A percentile compares a stretch with the other conserved stretches of the same genome.
phyloP scores from a whole-genome alignment of 2,329 filamentous ascomycete species.

The Cordyceps cateniannulata region DNA sequence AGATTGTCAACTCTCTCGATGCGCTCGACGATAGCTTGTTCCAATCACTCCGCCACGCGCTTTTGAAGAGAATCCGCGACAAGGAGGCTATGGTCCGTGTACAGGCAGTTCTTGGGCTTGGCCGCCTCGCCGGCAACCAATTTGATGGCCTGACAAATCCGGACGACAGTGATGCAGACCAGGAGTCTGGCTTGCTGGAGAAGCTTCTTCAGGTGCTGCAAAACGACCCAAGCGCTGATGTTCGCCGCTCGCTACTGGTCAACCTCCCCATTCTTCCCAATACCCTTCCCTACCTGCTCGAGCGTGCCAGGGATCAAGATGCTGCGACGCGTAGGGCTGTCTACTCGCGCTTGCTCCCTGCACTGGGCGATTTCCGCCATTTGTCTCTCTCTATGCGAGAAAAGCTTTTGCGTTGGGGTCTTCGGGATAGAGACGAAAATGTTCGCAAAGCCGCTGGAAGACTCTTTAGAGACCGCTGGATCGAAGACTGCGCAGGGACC shows the following conservation, averaged over 20 bases:
- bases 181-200: slow-evolving; percentile 64
- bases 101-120: slow-evolving; percentile 87
- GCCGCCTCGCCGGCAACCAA: slow-evolving; percentile 72
- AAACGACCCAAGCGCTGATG: slow-evolving; percentile 91
- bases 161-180: slow-evolving; percentile 60
- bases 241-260: slow-evolving; percentile 77
- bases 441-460: slow-evolving; percentile 87
- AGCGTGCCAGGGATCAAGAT: slow-evolving; percentile 86
- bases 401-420: slow-evolving; percentile 89
- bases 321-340: slow-evolving; percentile 75
- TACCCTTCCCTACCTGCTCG: slow-evolving; percentile 80
- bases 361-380: slow-evolving; percentile 88
- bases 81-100: slow-evolving; percentile 90
- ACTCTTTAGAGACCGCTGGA: slow-evolving; percentile 93
- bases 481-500: slow-evolving; percentile 81
- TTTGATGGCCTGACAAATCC: slow-evolving; percentile 64
- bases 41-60: slow-evolving; percentile 67
- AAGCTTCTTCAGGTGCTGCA: slow-evolving; percentile 84
- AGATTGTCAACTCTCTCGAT: slow-evolving; percentile 87
- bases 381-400: slow-evolving; percentile 90
- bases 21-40: slow-evolving; percentile 90
- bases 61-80: slow-evolving; percentile 82
- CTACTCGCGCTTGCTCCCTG: slow-evolving; percentile 80
- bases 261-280: slow-evolving; percentile 82
- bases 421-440: slow-evolving; percentile 88